Evolutionary conservation across 202 grass and related monocot genomes (phyloP), one percentile per base, ranked within the genome.

Genomic region (Hordeum pubiflorum): DNA sequence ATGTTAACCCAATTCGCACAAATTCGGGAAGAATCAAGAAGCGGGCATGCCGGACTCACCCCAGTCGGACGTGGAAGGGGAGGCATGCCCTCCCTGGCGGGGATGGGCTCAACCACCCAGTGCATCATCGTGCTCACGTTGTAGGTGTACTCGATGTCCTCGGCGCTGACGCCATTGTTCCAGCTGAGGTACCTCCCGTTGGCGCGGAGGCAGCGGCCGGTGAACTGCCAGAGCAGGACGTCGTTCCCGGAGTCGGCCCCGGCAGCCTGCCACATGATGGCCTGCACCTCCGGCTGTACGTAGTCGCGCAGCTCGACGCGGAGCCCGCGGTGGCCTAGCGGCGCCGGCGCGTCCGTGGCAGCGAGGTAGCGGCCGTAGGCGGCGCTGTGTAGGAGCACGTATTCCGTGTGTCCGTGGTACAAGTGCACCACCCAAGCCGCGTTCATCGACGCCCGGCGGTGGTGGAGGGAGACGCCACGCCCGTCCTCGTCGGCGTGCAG

Each of bases 51-150:
- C 15, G 48, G 48, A 52, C 63, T 86, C 63, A 86, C 79, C 22
- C 0, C 40, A 7, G 6, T 52, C 14, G 1, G 15, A 18, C 15
- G 5, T 52, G 15, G 48, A 52, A 52, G 48, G 48, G 48, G 48
- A 26, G 62, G 84, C 4, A 63, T 52, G 8, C 1, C 0, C 38
- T 32, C 36, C 6, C 22, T 69, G 29, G 4, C 12, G 7, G 78
- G 84, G 21, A 86, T 54, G 72, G 21, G 26, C 84, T 70, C 71
- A 29, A 81, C 84, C 10, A 10, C 10, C 84, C 84, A 86, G 18
- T 60, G 46, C 62, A 69, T 61, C 78, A 67, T 69, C 20, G 62
- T 37, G 78, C 62, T 68, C 37, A 34, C 1, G 77, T 75, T 65
- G 33, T 46, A 46, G 13, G 43, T 46, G 43, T 46, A 13, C 43